phyloP scores from a whole-genome alignment of 257 asterid species.

The Penstemon davidsonii region DNA sequence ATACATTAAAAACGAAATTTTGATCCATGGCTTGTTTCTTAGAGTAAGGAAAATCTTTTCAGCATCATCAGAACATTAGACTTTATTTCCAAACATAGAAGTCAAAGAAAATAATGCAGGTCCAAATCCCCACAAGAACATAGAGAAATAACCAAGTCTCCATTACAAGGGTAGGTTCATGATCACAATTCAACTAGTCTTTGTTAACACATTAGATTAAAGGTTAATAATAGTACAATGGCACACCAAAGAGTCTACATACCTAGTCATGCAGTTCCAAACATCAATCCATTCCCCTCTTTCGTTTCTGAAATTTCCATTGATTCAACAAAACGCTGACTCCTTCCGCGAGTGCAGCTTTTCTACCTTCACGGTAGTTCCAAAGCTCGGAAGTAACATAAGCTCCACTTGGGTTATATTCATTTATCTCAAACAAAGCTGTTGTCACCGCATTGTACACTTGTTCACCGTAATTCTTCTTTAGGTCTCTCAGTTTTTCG shows the following conservation, averaged over 20 bases:
- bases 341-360: slow-evolving; percentile 77
- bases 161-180: slow-evolving; percentile 25
- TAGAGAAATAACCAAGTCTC: slow-evolving; percentile 11
- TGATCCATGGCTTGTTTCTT: too few species aligned
- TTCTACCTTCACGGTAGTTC: slow-evolving; percentile 68
- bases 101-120: too few species aligned
- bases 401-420: slow-evolving; percentile 83
- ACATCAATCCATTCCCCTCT: slow-evolving; percentile 38
- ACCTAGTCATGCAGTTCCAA: background rate
- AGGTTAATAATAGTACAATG: slow-evolving; percentile 19
- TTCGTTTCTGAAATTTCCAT: slow-evolving; percentile 44
- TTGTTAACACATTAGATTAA: background rate
- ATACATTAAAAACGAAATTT: too few species aligned
- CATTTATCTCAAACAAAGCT: slow-evolving; percentile 68
- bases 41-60: too few species aligned
- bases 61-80: too few species aligned
- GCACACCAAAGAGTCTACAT: slow-evolving; percentile 1
- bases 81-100: too few species aligned
- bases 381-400: slow-evolving; percentile 74
- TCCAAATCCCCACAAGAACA: too few species aligned
- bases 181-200: slow-evolving; percentile 28
- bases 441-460: slow-evolving; percentile 64
- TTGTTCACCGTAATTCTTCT: slow-evolving; percentile 46
- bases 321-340: slow-evolving; percentile 51
- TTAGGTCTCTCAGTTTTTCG: slow-evolving; percentile 71